A percentile compares a stretch with the other conserved stretches of the same genome.
phyloP scores from a whole-genome alignment of 805 yeast genomes.

The Debaryomyces hansenii region DNA sequence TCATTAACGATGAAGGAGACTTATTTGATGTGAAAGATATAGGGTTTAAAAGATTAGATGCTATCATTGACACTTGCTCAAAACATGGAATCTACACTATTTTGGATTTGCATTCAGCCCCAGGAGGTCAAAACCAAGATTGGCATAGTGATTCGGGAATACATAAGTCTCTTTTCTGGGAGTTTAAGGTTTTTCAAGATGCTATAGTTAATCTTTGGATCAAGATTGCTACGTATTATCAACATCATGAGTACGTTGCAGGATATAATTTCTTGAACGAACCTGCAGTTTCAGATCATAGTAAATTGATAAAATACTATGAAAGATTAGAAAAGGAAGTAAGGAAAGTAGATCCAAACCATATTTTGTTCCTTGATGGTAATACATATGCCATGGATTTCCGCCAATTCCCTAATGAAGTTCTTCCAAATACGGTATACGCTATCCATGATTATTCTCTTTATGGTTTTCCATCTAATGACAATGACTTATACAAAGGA shows the following conservation, averaged over 20 bases:
- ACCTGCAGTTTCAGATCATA: constrained; percentile 47
- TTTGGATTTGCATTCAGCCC: constrained; percentile 49
- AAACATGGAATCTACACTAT: constrained; percentile 48
- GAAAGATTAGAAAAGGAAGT: constrained; percentile 36
- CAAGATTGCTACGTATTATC: constrained; percentile 45
- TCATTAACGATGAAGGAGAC: constrained; percentile 47
- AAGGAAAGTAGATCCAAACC: constrained; percentile 47
- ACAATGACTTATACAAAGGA: constrained; percentile 33
- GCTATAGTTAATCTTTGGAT: constrained; percentile 46
- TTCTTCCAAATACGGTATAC: constrained; percentile 47
- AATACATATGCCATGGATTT: constrained; percentile 54
- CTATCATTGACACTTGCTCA: constrained; percentile 44
- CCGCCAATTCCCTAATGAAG: constrained; percentile 42
- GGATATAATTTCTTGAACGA: constrained; percentile 58
- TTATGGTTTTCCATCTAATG: constrained; percentile 45
- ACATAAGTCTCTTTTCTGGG: constrained; percentile 51
- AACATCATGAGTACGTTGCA: constrained; percentile 49
- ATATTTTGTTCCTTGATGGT: constrained; percentile 50
- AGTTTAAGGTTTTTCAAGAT: constrained; percentile 49
- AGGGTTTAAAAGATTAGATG: constrained; percentile 47
- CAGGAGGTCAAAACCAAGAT: constrained; percentile 57
- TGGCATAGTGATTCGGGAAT: constrained; percentile 53
- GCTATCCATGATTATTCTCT: constrained; percentile 49
- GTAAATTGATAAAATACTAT: constrained; percentile 41
- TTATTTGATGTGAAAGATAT: constrained; percentile 40